Conservation (phyloP, 2,329 filamentous ascomycete genomes). For the Exophiala sp. region DNA sequence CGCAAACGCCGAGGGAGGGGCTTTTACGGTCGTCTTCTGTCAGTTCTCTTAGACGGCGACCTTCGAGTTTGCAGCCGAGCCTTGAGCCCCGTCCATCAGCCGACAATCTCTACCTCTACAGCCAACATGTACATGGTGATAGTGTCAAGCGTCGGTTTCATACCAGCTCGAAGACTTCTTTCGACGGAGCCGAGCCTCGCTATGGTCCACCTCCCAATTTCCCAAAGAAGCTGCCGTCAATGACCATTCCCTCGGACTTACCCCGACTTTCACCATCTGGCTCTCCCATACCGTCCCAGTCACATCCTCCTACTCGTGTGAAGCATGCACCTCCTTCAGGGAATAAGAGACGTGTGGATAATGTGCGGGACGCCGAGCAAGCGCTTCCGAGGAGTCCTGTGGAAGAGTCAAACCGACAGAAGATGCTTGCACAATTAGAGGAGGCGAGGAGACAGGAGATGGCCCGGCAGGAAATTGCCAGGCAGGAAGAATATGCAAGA, state of each 20-base stretch:
- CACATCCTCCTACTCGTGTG: not conserved
- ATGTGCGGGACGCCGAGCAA: not conserved
- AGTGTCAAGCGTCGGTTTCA: slow-evolving; percentile 7
- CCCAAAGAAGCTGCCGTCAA: slow-evolving; percentile 4
- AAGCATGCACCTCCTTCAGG: not conserved
- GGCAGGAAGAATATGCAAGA: not conserved
- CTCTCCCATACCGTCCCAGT: not conserved
- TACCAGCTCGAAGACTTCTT: not conserved
- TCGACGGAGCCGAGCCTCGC: not conserved
- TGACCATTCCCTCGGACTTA: not conserved
- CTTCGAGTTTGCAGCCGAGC: not conserved
- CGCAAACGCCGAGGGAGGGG: not conserved
- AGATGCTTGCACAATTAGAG: not conserved
- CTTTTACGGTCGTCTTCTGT: not conserved
- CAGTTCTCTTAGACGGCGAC: not conserved
- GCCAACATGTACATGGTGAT: not conserved
- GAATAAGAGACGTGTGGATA: not conserved
- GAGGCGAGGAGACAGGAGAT: not conserved
- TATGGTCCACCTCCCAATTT: slow-evolving; percentile 4
- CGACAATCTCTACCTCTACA: not conserved
- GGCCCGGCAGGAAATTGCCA: not conserved
- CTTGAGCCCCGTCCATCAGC: not conserved
- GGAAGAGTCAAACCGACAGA: slow-evolving; percentile 1
- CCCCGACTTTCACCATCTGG: not conserved
- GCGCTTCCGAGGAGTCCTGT: not conserved